A percentile compares a stretch with the other conserved stretches of the same genome.
Evolutionary conservation across 768 basidiomycete genomes (phyloP).

Genomic region (Mycena kentingensis): DNA sequence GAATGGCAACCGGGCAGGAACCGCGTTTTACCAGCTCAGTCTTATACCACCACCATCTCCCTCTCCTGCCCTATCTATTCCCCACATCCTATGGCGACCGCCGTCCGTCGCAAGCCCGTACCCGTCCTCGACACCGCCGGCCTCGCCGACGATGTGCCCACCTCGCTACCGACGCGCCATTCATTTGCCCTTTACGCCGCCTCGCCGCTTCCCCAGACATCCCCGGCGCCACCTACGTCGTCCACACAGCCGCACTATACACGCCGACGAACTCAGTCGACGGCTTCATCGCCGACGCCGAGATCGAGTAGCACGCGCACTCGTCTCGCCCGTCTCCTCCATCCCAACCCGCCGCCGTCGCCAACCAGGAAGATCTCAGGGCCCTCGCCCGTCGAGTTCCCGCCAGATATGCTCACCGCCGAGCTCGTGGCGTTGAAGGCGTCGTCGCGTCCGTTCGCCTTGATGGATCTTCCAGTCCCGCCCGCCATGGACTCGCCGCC

Average conservation of each 20-base stretch:
- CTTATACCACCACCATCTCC: neutral
- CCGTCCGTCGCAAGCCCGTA: constrained; percentile 14
- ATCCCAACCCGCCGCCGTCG: neutral
- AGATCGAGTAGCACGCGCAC: constrained; percentile 1
- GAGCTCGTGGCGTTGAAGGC: constrained; percentile 1
- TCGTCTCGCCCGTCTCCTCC: constrained; percentile 16
- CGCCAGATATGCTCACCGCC: constrained; percentile 3
- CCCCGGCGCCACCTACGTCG: neutral
- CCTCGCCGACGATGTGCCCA: neutral
- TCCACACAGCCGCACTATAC: constrained; percentile 7
- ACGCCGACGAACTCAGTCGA: constrained; percentile 9
- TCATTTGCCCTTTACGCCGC: constrained; percentile 15
- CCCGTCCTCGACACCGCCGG: constrained; percentile 3
- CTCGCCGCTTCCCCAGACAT: neutral
- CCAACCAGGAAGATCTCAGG: constrained; percentile 12
- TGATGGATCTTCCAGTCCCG: neutral
- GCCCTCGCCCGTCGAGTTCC: constrained; percentile 9
- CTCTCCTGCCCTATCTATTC: neutral
- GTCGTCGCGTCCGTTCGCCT: constrained; percentile 1
- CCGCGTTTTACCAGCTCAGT: neutral
- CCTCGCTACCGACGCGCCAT: neutral
- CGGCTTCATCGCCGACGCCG: neutral
- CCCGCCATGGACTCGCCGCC: neutral
- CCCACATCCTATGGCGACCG: neutral
- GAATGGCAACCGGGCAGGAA: neutral